Conservation (phyloP, 2,329 filamentous ascomycete species). For the Elsinoe batatas region DNA sequence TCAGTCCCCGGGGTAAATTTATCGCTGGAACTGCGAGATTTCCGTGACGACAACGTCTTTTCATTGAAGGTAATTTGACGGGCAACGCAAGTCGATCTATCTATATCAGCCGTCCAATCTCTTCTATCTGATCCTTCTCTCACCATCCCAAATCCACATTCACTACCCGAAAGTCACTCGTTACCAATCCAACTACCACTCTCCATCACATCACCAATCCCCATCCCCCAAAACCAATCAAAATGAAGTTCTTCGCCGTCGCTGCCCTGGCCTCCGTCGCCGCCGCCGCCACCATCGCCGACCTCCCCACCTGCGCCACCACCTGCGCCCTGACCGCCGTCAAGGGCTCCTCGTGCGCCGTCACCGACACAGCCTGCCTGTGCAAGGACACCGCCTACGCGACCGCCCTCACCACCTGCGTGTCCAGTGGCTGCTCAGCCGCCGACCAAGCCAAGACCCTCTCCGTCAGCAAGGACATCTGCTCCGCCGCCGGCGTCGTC, state of each 20-base stretch:
- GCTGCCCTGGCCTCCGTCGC: conserved; percentile 6
- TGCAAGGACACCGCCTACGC: conserved; percentile 9
- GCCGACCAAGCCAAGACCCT: conserved; percentile 9
- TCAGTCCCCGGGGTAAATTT: background rate
- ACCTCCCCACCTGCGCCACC: conserved; percentile 11
- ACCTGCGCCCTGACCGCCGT: conserved; percentile 9
- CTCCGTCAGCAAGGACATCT: conserved; percentile 4
- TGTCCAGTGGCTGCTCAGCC: conserved; percentile 1
- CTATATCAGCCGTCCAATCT: conserved; percentile 3
- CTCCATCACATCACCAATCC: background rate
- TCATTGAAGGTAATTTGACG: conserved; percentile 7
- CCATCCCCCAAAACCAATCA: background rate
- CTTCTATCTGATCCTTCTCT: background rate
- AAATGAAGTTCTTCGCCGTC: conserved; percentile 11
- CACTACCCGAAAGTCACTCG: conserved; percentile 10
- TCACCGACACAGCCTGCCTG: conserved; percentile 9
- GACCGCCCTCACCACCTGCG: background rate
- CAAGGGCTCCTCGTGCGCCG: conserved; percentile 10
- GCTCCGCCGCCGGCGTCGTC: conserved; percentile 2
- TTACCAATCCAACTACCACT: conserved; percentile 5
- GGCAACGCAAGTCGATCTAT: background rate
- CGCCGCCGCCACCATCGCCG: conserved; percentile 8
- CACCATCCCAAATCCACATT: conserved; percentile 3
- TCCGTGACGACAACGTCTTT: conserved; percentile 2
- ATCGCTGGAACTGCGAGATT: background rate